phyloP scores from a whole-genome alignment of 345 rosid species.

The Eucalyptus urophylla region DNA sequence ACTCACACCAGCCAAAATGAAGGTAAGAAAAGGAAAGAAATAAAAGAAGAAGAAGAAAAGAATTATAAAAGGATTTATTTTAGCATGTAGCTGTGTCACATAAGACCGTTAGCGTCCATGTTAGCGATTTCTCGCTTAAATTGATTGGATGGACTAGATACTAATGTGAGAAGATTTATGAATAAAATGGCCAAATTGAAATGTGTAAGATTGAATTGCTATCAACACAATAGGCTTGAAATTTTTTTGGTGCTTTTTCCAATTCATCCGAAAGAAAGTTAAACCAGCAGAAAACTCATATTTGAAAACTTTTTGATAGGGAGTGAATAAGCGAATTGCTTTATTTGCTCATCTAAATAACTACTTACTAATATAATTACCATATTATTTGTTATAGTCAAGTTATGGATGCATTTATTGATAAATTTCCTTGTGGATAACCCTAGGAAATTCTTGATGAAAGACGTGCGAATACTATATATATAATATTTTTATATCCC shows the following conservation, averaged over 20 bases:
- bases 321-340: background rate
- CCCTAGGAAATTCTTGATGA: background rate
- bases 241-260: no score
- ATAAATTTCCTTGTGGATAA: background rate
- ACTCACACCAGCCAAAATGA: background rate
- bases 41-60: no score
- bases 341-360: background rate
- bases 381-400: background rate
- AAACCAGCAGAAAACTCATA: background rate
- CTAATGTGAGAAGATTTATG: no score
- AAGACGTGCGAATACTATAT: accelerated
- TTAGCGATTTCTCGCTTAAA: no score
- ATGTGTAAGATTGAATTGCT: no score
- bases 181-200: no score
- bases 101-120: accelerated
- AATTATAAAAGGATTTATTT: no score
- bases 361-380: background rate
- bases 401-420: background rate
- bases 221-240: no score
- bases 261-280: background rate
- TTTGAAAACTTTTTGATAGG: background rate
- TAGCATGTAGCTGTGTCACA: accelerated
- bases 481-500: background rate
- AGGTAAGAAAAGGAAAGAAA: background rate
- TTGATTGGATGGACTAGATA: no score